Evolutionary conservation across 805 yeast species (phyloP).

Genomic region (Candida germanica): DNA sequence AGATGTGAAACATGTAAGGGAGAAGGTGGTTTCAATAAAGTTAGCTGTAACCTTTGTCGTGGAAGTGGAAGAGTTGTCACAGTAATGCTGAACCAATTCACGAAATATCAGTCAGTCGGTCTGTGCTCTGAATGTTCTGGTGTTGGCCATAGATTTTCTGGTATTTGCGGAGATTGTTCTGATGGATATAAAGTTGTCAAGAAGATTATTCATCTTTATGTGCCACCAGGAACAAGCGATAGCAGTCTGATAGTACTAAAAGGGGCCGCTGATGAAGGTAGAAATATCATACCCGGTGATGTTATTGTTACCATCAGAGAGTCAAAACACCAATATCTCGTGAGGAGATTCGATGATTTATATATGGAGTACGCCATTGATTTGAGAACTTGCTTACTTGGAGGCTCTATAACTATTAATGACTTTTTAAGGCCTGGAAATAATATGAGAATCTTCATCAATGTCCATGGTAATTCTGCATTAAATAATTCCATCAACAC

Average conservation of each 20-base stretch:
- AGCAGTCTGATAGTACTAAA: conserved; percentile 51
- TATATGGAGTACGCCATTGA: conserved; percentile 45
- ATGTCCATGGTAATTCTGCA: conserved; percentile 29
- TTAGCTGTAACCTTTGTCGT: conserved; percentile 34
- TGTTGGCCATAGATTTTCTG: conserved; percentile 27
- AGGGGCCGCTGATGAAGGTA: conserved; percentile 67
- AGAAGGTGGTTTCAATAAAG: conserved; percentile 44
- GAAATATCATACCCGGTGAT: conserved; percentile 61
- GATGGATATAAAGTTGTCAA: conserved; percentile 47
- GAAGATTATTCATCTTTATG: conserved; percentile 49
- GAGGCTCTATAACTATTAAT: conserved; percentile 45
- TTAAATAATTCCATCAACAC: conserved; percentile 16
- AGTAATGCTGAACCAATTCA: conserved; percentile 39
- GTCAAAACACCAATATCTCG: conserved; percentile 33
- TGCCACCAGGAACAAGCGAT: conserved; percentile 53
- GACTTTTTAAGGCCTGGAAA: conserved; percentile 33
- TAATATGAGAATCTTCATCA: conserved; percentile 27
- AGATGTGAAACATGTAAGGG: conserved; percentile 53
- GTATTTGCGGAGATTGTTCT: conserved; percentile 23
- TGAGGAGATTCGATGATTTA: conserved; percentile 45
- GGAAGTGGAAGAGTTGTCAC: conserved; percentile 50
- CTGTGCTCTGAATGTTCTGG: conserved; percentile 36
- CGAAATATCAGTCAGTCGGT: conserved; percentile 34
- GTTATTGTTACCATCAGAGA: conserved; percentile 54
- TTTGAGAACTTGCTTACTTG: conserved; percentile 52